Evolutionary conservation across 1,139 yeast genomes (phyloP).

Genomic region (Geotrichum citri-aurantii): DNA sequence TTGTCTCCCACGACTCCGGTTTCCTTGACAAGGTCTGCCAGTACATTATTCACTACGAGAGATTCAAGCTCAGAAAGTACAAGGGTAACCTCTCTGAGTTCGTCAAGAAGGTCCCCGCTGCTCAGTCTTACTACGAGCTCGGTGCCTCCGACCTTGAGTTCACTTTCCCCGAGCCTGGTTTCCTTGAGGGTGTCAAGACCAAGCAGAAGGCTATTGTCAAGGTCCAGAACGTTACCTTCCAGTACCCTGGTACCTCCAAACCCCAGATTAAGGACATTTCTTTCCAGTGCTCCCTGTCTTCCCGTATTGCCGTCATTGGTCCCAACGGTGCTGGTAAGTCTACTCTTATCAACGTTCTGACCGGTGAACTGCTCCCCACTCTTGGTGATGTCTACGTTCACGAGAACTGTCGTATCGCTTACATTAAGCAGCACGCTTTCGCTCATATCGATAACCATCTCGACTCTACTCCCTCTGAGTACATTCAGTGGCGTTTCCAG

Average conservation of each 20-base stretch:
- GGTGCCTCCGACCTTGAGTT: slow-evolving; percentile 97
- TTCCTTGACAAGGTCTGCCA: slow-evolving; percentile 96
- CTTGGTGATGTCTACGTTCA: slow-evolving; percentile 97
- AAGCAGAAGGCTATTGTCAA: slow-evolving; percentile 99
- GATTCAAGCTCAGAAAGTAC: slow-evolving; percentile 98
- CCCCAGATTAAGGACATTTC: slow-evolving; percentile 87
- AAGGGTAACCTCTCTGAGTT: slow-evolving; percentile 99
- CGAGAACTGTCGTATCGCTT: slow-evolving; percentile 99
- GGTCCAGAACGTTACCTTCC: slow-evolving; percentile 95
- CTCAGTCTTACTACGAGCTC: slow-evolving; percentile 96
- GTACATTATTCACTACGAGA: slow-evolving; percentile 99
- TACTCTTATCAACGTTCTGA: slow-evolving; percentile 93
- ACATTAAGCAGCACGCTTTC: slow-evolving; percentile 99
- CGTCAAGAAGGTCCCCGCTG: slow-evolving; percentile 97
- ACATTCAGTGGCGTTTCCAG: slow-evolving; percentile 99
- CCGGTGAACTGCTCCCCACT: slow-evolving; percentile 99
- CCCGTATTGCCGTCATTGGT: slow-evolving; percentile 99
- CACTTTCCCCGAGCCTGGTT: slow-evolving; percentile 99
- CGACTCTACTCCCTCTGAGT: slow-evolving; percentile 99
- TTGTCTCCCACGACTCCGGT: slow-evolving; percentile 99
- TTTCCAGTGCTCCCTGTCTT: slow-evolving; percentile 98
- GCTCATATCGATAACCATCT: slow-evolving; percentile 98
- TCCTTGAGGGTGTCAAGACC: slow-evolving; percentile 99
- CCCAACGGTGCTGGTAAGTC: slow-evolving; percentile 99
- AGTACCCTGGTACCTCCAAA: slow-evolving; percentile 96